Evolutionary conservation across 2,329 filamentous ascomycete species (phyloP).

Genomic region (Colletotrichum viniferum): DNA sequence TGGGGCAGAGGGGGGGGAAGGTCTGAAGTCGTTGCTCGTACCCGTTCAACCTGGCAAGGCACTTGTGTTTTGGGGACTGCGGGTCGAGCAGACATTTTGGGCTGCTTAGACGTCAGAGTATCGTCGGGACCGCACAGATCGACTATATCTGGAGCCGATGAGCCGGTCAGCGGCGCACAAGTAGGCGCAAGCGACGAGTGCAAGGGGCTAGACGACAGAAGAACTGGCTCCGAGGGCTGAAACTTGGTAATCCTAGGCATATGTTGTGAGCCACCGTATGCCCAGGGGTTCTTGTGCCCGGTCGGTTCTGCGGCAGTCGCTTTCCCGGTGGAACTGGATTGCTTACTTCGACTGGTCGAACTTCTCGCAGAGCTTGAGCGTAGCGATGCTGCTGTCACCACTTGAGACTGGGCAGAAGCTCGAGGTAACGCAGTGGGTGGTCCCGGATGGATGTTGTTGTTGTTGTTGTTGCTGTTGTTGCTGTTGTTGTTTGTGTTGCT

Average conservation of each 20-base stretch:
- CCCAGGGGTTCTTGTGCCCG: constrained; percentile 37
- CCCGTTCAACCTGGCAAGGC: neutral
- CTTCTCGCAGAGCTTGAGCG: neutral
- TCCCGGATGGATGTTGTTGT: neutral
- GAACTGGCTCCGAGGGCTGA: constrained; percentile 40
- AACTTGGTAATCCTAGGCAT: constrained; percentile 38
- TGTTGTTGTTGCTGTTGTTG: neutral
- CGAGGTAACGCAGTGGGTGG: neutral
- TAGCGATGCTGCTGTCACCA: neutral
- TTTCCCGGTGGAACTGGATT: constrained; percentile 28
- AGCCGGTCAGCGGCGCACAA: constrained; percentile 23
- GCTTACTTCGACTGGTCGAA: constrained; percentile 33
- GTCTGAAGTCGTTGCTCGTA: neutral
- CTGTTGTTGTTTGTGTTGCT: neutral
- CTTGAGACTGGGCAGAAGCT: neutral
- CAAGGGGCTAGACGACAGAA: constrained; percentile 50
- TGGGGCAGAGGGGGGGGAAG: neutral
- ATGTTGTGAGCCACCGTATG: constrained; percentile 47
- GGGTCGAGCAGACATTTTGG: neutral
- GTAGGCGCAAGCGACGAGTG: constrained; percentile 33
- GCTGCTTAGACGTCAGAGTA: neutral
- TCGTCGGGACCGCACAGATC: constrained; percentile 2
- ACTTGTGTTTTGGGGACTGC: neutral
- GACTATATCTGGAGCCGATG: neutral
- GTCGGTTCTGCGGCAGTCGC: constrained; percentile 25